phyloP scores from a whole-genome alignment of 139 green algal genomes.

The Cymbomonas tetramitiformis region DNA sequence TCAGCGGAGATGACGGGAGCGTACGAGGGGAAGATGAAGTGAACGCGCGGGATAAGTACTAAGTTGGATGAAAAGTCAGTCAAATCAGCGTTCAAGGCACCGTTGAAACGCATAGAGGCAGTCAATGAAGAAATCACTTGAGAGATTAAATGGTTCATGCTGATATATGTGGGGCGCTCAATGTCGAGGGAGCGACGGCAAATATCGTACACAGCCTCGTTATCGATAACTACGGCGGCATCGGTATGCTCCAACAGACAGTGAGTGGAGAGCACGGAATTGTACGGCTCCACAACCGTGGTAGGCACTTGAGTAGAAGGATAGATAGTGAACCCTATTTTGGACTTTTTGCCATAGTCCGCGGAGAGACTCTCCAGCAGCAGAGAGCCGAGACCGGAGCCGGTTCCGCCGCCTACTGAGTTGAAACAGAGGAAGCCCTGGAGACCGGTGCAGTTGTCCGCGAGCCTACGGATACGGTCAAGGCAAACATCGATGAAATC shows the following conservation, averaged over 20 bases:
- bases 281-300: conserved; percentile 88
- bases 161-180: conserved; percentile 89
- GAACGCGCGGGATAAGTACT: conserved; percentile 93
- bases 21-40: conserved; percentile 97
- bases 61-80: conserved; percentile 98
- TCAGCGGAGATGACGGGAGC: conserved; percentile 90
- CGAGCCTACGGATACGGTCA: conserved; percentile 86
- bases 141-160: conserved; percentile 78
- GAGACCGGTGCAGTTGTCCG: conserved; percentile 89
- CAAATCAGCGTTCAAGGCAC: conserved; percentile 87
- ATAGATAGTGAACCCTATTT: conserved; percentile 93
- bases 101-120: conserved; percentile 83
- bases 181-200: conserved; percentile 88
- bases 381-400: conserved; percentile 84
- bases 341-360: conserved; percentile 99
- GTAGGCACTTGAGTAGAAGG: conserved; percentile 80
- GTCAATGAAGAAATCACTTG: conserved; percentile 91
- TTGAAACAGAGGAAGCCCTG: conserved; percentile 95
- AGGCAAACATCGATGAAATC: conserved; percentile 90
- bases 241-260: conserved; percentile 93
- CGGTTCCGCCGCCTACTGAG: conserved; percentile 79
- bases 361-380: conserved; percentile 90
- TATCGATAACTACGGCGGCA: conserved; percentile 89
- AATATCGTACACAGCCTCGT: conserved; percentile 95
- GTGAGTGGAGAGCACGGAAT: conserved; percentile 89